Evolutionary conservation across 2,329 filamentous ascomycete genomes (phyloP), one percentile per base, ranked within the genome.

Genomic region (Aspergillus carbonarius): DNA sequence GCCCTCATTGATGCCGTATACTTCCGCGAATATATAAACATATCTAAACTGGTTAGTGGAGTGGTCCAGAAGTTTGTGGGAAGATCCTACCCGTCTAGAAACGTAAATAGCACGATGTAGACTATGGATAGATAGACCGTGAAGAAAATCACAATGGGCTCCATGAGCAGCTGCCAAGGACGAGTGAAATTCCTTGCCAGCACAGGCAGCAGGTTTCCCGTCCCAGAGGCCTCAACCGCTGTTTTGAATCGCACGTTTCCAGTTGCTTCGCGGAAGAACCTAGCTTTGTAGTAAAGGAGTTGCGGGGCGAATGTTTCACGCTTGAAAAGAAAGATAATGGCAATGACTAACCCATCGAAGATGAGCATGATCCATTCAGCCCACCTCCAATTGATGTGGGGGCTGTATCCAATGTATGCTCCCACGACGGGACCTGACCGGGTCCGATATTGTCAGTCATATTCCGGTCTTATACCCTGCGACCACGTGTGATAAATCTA

Each of bases 251-350:
- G 75, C 1, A 72, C 52, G 59, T 84, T 78, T 1, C 74, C 74
- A 0, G 78, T 79, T 5, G 73, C 51, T 1, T 68, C 62, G 2
- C 77, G 74, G 0, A 80, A 67, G 18, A 75, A 72, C 17, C 64
- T 61, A 5, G 76, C 77, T 59, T 77, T 78, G 76, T 76, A 80
- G 39, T 74, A 70, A 5, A 81, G 61, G 2, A 81, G 66, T 3
- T 77, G 66, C 0, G 78, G 79, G 0, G 75, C 68, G 63, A 79
- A 83, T 0, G 80, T 83, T 65, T 83, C 81, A 2, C 80, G 81
- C 25, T 80, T 73, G 58, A 79, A 78, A 2, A 81, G 57, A 3
- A 83, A 58, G 0, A 78, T 68, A 10, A 75, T 7, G 8, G 68
- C 25, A 39, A 79, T 68, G 1, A 72, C 62, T 2, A 70, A 59